Base-by-base conservation (phyloP, 352 stramenopile species). In the Globisporangium paddicum region DNA sequence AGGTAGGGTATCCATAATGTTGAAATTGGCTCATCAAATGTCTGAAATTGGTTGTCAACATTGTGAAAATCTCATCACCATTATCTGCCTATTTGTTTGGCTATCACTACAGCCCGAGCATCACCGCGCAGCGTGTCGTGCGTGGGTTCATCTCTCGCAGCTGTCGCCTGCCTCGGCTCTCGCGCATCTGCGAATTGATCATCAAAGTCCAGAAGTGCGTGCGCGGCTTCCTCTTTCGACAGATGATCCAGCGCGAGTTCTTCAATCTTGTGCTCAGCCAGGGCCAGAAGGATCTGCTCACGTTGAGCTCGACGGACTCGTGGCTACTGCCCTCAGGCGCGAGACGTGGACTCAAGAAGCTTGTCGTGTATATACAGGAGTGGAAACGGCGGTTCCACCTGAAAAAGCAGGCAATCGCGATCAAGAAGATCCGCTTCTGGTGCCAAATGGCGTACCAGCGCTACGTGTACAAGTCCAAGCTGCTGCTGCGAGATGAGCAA, bases 381-480 rank as follows among this genome's bases (percentile, higher is more conserved):
- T 90, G 82, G 82, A 72, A 79, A 26, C 63, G 69, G 25, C 64
- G 64, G 21, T 83, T 78, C 26, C 75, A 80, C 48, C 48, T 63
- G 11, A 78, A 72, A 26, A 90, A 90, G 48, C 77, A 82, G 10
- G 75, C 76, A 2, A 75, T 88, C 21, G 79, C 79, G 19, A 72
- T 90, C 54, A 82, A 82, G 53, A 92, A 90, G 61, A 92, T 89
- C 40, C 78, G 74, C 3, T 86, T 90, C 44, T 92, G 79, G 82
- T 88, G 78, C 21, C 78, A 87, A 66, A 77, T 90, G 74, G 69
- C 89, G 35, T 82, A 80, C 49, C 79, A 87, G 60, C 79, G 77
- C 10, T 80, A 92, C 45, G 63, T 60, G 5, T 75, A 77, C 45
- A 79, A 79, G 25, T 79, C 70, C 19, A 66, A 72, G 26, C 76